Percentiles rank a stretch among this genome's conserved stretches.
These are phyloP conservation scores for Byssoonygena ceratinophila DNA, from an alignment of 2,329 filamentous ascomycete genomes.

Conservation along the genomic window DNA sequence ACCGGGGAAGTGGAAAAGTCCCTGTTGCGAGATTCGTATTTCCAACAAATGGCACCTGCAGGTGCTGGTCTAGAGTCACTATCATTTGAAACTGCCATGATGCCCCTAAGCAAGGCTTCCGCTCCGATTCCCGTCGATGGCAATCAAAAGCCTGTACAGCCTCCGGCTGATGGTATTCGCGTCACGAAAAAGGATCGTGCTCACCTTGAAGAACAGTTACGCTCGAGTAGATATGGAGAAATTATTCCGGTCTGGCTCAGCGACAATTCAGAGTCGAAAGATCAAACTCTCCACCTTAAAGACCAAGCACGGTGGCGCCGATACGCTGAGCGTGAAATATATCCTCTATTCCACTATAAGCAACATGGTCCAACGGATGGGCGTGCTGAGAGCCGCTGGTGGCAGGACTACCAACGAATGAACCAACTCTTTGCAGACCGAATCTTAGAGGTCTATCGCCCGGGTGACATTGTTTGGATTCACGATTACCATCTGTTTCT, in stretches of 20 bases:
- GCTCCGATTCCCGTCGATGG: conserved; percentile 59
- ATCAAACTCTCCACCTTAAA: conserved; percentile 60
- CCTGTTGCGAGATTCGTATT: conserved; percentile 12
- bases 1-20: conserved; percentile 69
- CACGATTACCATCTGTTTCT: conserved; percentile 93
- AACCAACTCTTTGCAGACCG: conserved; percentile 86
- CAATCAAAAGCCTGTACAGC: conserved; percentile 46
- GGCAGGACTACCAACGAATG: conserved; percentile 87
- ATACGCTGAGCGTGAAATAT: conserved; percentile 84
- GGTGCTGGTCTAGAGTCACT: conserved; percentile 18
- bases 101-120: conserved; percentile 48
- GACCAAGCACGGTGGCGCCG: conserved; percentile 80
- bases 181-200: conserved; percentile 60
- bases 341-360: conserved; percentile 92
- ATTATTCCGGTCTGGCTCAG: conserved; percentile 83
- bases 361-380: conserved; percentile 84
- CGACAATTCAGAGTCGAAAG: conserved; percentile 60
- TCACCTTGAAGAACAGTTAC: conserved; percentile 63
- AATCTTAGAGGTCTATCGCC: conserved; percentile 80
- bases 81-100: conserved; percentile 18
- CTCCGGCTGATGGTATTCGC: conserved; percentile 58
- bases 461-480: conserved; percentile 82
- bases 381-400: conserved; percentile 66
- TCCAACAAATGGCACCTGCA: conserved; percentile 15
- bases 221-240: conserved; percentile 61